Conservation (phyloP, 352 stramenopile genomes). For the Pythium volutum region DNA sequence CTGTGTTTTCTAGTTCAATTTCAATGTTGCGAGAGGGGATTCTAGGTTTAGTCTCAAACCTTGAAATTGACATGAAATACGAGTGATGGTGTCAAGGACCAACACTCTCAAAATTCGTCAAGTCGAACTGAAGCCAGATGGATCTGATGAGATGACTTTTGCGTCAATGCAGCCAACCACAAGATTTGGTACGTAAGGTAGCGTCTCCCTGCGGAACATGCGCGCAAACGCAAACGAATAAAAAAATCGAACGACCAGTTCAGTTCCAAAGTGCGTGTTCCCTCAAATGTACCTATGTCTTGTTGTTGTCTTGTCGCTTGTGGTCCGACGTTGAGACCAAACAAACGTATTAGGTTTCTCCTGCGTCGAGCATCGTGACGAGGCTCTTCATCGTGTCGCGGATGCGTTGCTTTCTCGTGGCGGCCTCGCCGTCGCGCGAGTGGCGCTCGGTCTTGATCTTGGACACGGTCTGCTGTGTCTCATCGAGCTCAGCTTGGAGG, state of each 20-base stretch:
- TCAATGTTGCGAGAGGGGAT: not conserved
- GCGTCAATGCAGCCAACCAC: not conserved
- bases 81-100: constrained; percentile 27
- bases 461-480: not conserved
- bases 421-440: not conserved
- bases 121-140: not conserved
- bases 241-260: no score
- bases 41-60: not conserved
- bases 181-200: not conserved
- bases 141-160: not conserved
- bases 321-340: not conserved
- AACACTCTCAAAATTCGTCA: constrained; percentile 5
- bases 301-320: no score
- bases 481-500: not conserved
- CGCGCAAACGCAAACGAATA: not conserved
- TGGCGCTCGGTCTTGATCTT: not conserved
- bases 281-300: no score
- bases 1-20: constrained; percentile 1
- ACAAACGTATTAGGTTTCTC: not conserved
- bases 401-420: not conserved
- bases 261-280: not conserved
- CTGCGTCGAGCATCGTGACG: not conserved
- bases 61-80: not conserved
- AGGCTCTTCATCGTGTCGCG: not conserved
- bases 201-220: not conserved